Conservation (phyloP, 1,284 basidiomycete genomes). For the Leccinum pachyderme region DNA sequence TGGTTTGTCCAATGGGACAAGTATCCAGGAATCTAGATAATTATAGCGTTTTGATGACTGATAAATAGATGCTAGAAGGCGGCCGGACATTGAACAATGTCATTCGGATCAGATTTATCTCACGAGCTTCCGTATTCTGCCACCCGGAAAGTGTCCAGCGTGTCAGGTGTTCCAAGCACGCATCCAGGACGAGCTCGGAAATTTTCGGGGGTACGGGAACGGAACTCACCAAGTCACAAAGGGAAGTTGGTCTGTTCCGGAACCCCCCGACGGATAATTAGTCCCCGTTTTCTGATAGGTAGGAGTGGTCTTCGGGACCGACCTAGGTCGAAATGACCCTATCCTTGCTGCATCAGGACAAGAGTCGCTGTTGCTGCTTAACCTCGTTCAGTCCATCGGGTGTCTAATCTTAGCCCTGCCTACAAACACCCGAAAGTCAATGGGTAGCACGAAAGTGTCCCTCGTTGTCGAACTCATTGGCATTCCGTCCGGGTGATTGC, state of each 20-base stretch:
- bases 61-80: background rate
- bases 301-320: too few relatives aligned
- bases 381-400: too few relatives aligned
- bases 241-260: background rate
- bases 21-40: conserved; percentile 1
- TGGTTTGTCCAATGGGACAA: background rate
- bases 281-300: background rate
- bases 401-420: too few relatives aligned
- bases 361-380: too few relatives aligned
- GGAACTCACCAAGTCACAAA: background rate
- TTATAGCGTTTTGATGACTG: conserved; percentile 2
- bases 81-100: conserved; percentile 1
- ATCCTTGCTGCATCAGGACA: too few relatives aligned
- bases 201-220: conserved; percentile 8
- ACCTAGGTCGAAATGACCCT: too few relatives aligned
- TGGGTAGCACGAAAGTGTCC: background rate
- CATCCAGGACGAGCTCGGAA: conserved; percentile 8
- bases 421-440: too few relatives aligned
- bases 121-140: conserved; percentile 9
- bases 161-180: background rate
- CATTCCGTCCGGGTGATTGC: background rate
- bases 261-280: background rate
- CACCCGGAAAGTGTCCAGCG: background rate
- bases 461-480: background rate
- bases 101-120: conserved; percentile 2